Evolutionary conservation across 2,329 filamentous ascomycete genomes (phyloP).

Genomic region (Trichoderma pleuroti): DNA sequence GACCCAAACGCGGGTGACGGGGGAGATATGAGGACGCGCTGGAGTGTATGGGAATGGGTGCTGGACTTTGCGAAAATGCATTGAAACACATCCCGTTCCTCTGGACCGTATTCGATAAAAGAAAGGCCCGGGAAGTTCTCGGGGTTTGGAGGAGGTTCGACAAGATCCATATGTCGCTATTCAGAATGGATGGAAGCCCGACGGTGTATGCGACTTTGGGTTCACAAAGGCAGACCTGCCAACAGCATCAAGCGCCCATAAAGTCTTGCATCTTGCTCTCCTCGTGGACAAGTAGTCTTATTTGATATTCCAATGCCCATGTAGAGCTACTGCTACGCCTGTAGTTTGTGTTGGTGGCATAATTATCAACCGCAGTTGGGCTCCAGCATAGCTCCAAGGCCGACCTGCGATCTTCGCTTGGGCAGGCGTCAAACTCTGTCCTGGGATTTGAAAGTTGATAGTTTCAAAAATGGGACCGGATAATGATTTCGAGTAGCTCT

Average conservation of each 20-base stretch:
- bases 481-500: neutral
- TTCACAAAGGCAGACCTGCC: neutral
- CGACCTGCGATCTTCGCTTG: neutral
- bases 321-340: neutral
- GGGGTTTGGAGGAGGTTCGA: neutral
- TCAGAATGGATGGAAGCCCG: neutral
- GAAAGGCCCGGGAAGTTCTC: neutral
- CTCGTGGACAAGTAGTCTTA: neutral
- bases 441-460: neutral
- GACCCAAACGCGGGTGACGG: neutral
- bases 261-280: neutral
- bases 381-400: neutral
- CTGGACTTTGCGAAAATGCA: neutral
- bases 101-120: neutral
- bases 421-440: neutral
- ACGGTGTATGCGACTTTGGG: neutral
- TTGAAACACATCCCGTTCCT: neutral
- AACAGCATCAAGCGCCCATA: neutral
- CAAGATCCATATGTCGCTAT: neutral
- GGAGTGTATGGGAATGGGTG: neutral
- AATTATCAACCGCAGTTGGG: neutral
- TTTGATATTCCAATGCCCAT: neutral
- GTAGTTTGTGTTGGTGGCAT: neutral
- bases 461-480: neutral
- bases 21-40: neutral